phyloP scores from a whole-genome alignment of 345 rosid genomes.

The Gossypium bickii region DNA sequence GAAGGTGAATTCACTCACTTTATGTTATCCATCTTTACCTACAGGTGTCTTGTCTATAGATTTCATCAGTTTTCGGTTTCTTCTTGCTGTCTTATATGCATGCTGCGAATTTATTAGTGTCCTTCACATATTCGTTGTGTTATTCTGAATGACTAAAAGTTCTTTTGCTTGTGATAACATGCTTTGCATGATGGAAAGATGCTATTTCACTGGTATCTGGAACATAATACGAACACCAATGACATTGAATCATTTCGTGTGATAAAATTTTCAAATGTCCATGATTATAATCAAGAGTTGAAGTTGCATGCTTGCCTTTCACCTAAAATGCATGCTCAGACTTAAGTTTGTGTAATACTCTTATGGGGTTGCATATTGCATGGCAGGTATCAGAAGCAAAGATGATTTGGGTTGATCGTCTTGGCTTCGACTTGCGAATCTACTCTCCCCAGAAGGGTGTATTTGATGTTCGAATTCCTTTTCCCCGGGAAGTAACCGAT shows the following conservation, averaged over 20 bases:
- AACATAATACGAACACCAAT: background rate
- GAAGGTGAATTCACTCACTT: background rate
- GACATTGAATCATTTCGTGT: background rate
- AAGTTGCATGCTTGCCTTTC: background rate
- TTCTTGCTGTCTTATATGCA: background rate
- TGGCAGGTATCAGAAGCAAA: slow-evolving; percentile 70
- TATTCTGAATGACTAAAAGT: background rate
- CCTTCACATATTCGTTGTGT: background rate
- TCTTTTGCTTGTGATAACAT: background rate
- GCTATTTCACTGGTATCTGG: background rate
- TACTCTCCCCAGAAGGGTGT: slow-evolving; percentile 44
- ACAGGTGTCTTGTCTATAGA: background rate
- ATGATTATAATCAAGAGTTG: background rate
- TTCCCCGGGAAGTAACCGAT: slow-evolving; percentile 78
- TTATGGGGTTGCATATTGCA: slow-evolving; percentile 11
- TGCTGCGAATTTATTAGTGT: background rate
- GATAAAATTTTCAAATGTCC: background rate
- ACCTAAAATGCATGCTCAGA: background rate
- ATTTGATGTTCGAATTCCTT: slow-evolving; percentile 78
- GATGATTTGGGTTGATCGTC: slow-evolving; percentile 85
- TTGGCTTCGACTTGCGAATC: slow-evolving; percentile 77
- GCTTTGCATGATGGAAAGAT: background rate
- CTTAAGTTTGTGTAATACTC: background rate
- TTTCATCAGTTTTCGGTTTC: background rate
- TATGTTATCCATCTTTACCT: background rate